phyloP scores from a whole-genome alignment of 1,284 basidiomycete genomes.

The Leucoagaricus sp. region DNA sequence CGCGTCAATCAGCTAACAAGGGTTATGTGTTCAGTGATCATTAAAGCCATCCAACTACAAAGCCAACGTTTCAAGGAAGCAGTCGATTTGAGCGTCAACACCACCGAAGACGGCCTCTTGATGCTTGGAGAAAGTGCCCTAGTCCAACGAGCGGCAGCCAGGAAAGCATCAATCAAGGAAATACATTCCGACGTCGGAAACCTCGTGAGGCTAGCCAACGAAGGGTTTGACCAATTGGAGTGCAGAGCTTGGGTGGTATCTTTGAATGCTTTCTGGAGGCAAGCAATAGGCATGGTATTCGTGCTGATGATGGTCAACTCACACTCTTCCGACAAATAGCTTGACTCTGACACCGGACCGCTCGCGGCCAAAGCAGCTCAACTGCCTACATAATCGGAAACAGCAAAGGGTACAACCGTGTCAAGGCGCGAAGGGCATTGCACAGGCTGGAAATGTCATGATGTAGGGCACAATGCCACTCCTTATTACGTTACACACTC shows the following conservation, averaged over 20 bases:
- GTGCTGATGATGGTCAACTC: no score
- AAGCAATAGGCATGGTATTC: not conserved
- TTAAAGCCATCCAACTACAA: not conserved
- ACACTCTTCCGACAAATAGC: not conserved
- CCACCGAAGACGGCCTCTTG: not conserved
- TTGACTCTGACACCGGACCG: not conserved
- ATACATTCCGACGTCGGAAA: not conserved
- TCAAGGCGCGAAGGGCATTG: not conserved
- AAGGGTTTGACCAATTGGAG: not conserved
- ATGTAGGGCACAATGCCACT: not conserved
- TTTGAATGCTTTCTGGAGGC: not conserved
- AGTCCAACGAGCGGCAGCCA: not conserved
- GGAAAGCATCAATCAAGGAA: not conserved
- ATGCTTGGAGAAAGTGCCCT: not conserved
- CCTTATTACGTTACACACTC: not conserved
- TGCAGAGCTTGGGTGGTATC: not conserved
- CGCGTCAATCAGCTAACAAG: not conserved
- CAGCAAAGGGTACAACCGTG: not conserved
- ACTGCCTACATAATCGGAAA: not conserved
- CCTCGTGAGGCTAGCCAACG: not conserved
- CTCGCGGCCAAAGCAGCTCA: not conserved
- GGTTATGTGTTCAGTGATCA: not conserved
- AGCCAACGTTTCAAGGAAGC: constrained; percentile 1
- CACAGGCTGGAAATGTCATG: not conserved
- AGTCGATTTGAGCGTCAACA: not conserved